Conservation (phyloP, 345 rosid species). For the Geranium rotundifolium region DNA sequence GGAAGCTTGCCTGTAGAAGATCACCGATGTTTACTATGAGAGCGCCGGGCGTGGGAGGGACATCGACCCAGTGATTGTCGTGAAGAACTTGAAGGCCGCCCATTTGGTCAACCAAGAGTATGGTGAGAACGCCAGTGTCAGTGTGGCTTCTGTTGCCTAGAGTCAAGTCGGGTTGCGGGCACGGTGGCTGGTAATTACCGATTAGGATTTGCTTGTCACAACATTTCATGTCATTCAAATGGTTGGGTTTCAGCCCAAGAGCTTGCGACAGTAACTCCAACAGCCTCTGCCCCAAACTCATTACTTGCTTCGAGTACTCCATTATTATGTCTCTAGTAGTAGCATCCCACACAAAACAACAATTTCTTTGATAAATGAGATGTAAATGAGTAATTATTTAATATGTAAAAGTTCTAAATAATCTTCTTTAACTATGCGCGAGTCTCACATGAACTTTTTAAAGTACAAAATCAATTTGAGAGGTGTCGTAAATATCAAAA, state of each 20-base stretch:
- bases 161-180: conserved; percentile 25
- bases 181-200: conserved; percentile 25
- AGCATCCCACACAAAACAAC: no score
- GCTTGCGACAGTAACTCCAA: conserved; percentile 16
- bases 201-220: conserved; percentile 9
- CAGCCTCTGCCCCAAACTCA: conserved; percentile 6
- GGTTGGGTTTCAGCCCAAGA: conserved; percentile 12
- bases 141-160: conserved; percentile 35
- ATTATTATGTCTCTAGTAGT: no score
- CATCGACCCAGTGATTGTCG: conserved; percentile 39
- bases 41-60: conserved; percentile 32
- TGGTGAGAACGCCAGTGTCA: conserved; percentile 37
- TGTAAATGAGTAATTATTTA: background rate
- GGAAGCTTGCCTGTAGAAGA: conserved; percentile 33
- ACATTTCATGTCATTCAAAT: conserved; percentile 9
- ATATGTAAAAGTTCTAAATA: no score
- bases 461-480: no score
- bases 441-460: no score
- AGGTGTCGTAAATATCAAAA: no score
- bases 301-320: conserved; percentile 12
- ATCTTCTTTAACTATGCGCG: no score
- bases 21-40: conserved; percentile 38
- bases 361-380: conserved; percentile 5
- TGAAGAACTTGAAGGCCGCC: conserved; percentile 46
- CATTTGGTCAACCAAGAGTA: conserved; percentile 32